Conservation (phyloP, 768 basidiomycete genomes). For the Amanita rubescens region DNA sequence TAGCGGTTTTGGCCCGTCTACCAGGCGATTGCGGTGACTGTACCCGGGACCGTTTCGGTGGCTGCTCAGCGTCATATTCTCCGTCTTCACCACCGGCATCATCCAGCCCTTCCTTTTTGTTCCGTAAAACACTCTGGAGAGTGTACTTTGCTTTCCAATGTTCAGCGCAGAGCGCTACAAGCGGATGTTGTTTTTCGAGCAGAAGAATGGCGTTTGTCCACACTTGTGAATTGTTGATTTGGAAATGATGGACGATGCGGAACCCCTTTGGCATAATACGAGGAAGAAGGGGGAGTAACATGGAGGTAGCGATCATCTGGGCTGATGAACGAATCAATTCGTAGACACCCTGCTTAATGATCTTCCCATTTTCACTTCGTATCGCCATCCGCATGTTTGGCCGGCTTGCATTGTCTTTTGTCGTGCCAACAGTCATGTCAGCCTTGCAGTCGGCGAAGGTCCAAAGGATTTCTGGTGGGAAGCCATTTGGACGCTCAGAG, state of each 20-base stretch:
- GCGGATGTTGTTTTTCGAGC: neutral
- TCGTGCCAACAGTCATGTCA: neutral
- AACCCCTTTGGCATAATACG: neutral
- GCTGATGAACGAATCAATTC: neutral
- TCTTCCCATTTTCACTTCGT: neutral
- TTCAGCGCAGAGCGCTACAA: neutral
- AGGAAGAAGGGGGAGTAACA: neutral
- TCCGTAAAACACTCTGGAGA: neutral
- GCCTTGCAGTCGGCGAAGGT: neutral
- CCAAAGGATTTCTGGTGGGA: neutral
- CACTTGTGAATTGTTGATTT: neutral
- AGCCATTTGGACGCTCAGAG: neutral
- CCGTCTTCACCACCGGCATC: neutral
- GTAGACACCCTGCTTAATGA: neutral
- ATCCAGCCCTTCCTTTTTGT: neutral
- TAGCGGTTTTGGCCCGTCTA: neutral
- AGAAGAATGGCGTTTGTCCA: neutral
- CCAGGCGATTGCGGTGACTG: neutral
- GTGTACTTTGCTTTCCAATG: constrained; percentile 2
- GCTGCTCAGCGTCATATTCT: neutral
- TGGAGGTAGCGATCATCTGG: neutral
- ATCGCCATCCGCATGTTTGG: neutral
- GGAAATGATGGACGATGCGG: neutral
- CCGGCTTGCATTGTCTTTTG: neutral
- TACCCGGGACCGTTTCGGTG: neutral